Conservation (phyloP, 345 rosid genomes). For the Geranium brycei region DNA sequence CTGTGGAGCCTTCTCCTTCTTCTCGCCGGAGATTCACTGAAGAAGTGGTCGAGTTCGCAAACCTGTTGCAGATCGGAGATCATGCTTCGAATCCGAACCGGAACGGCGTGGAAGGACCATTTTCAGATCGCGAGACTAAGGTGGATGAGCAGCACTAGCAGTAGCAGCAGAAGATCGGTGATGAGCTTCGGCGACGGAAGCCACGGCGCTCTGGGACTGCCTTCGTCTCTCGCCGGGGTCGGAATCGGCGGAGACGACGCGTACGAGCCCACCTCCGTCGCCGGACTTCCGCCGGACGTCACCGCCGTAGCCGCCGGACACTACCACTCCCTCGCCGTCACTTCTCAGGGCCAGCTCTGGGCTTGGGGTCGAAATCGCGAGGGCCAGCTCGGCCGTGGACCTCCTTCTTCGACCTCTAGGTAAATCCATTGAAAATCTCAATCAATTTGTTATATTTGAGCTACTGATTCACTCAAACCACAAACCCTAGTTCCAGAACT, state of each 20-base stretch:
- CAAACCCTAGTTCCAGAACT: no score
- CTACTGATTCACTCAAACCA: no score
- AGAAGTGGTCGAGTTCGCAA: no score
- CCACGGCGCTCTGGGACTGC: constrained; percentile 70
- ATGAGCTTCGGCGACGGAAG: constrained; percentile 86
- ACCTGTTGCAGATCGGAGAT: neutral
- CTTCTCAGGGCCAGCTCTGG: constrained; percentile 63
- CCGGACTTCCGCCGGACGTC: constrained; percentile 47
- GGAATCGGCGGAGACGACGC: constrained; percentile 40
- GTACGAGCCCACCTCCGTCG: constrained; percentile 52
- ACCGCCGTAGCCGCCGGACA: constrained; percentile 49
- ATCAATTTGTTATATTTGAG: no score
- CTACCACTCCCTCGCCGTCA: constrained; percentile 87
- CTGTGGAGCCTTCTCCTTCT: no score
- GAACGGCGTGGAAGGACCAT: neutral
- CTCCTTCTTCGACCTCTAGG: constrained; percentile 26
- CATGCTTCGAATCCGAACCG: neutral
- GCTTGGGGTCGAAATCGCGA: constrained; percentile 87
- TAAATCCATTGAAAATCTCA: neutral
- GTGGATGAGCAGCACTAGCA: neutral
- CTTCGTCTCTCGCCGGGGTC: constrained; percentile 32
- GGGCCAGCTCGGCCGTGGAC: constrained; percentile 61
- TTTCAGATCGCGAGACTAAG: neutral
- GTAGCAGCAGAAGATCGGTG: constrained; percentile 15
- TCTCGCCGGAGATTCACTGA: no score